phyloP scores from a whole-genome alignment of 78 protist genomes.

The Dictyostelium purpureum region DNA sequence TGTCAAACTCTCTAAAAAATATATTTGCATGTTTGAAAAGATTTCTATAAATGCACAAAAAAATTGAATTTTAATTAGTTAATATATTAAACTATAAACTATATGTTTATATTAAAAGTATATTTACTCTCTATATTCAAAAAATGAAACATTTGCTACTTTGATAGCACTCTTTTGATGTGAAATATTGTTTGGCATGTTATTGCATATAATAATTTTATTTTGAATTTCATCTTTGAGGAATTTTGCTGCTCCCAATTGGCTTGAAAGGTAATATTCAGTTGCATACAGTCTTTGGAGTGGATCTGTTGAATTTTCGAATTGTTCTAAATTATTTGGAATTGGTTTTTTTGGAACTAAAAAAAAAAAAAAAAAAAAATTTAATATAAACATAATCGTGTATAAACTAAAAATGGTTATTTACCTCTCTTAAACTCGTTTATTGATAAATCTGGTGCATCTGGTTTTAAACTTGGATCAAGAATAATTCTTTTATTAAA shows the following conservation, averaged over 20 bases:
- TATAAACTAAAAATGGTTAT: background rate
- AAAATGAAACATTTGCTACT: background rate
- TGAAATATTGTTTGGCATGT: slow-evolving; percentile 6
- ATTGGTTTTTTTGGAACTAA: slow-evolving; percentile 23
- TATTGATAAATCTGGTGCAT: slow-evolving; percentile 18
- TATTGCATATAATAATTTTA: slow-evolving; percentile 8
- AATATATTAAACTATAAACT: background rate
- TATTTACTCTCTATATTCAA: slow-evolving; percentile 60
- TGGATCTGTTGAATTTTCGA: slow-evolving; percentile 20
- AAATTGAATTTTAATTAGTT: too few species aligned
- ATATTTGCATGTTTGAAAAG: background rate
- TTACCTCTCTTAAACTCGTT: slow-evolving; percentile 8
- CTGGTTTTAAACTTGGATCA: slow-evolving; percentile 3
- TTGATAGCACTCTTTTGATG: slow-evolving; percentile 28
- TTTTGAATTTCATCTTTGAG: slow-evolving; percentile 33
- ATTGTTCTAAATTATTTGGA: slow-evolving; percentile 16
- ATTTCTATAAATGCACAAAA: slow-evolving; percentile 12
- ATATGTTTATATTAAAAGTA: background rate
- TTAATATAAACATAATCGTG: background rate
- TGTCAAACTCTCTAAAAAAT: slow-evolving; percentile 6
- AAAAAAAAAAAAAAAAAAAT: background rate
- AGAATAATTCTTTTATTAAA: slow-evolving; percentile 33
- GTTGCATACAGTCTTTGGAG: slow-evolving; percentile 19
- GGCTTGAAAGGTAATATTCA: slow-evolving; percentile 30
- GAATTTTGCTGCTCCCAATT: slow-evolving; percentile 19